phyloP scores from a whole-genome alignment of 257 asterid genomes.

The Pogostemon cablin region DNA sequence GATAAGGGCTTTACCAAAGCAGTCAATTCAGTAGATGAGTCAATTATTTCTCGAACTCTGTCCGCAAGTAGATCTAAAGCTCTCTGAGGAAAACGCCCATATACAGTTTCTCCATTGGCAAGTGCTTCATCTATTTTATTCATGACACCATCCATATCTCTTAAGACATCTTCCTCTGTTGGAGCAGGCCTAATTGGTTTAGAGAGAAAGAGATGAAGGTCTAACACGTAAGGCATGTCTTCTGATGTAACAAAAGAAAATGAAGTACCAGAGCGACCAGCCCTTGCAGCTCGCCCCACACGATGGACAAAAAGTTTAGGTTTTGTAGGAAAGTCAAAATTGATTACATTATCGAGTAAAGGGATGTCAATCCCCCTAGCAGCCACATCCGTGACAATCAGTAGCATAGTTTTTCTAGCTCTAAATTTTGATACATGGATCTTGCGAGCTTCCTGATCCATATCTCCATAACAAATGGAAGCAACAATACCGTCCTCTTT shows the following conservation, averaged over 20 bases:
- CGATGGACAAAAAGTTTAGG: constrained; percentile 98
- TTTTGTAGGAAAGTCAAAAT: constrained; percentile 86
- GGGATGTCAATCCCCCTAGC: constrained; percentile 99
- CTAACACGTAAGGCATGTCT: constrained; percentile 83
- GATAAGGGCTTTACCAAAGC: constrained; percentile 69
- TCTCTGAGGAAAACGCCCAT: constrained; percentile 91
- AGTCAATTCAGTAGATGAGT: constrained; percentile 66
- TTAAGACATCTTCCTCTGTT: constrained; percentile 77
- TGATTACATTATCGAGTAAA: constrained; percentile 88
- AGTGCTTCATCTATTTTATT: constrained; percentile 64
- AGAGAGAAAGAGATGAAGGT: constrained; percentile 94
- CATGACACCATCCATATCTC: constrained; percentile 65
- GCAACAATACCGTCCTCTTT: constrained; percentile 85
- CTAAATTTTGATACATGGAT: constrained; percentile 76
- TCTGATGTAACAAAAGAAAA: constrained; percentile 84
- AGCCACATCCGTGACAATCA: constrained; percentile 95
- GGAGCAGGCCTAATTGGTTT: constrained; percentile 90
- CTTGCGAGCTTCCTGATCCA: constrained; percentile 97
- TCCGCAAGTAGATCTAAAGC: constrained; percentile 81
- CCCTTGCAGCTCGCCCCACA: constrained; percentile 99
- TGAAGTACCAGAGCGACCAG: constrained; percentile 91
- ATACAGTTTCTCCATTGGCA: constrained; percentile 77
- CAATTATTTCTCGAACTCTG: constrained; percentile 84
- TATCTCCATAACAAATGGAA: constrained; percentile 95
- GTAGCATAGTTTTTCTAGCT: constrained; percentile 83